Base-by-base conservation (phyloP, 805 yeast species). In the Myxozyma vanderwaltii region DNA sequence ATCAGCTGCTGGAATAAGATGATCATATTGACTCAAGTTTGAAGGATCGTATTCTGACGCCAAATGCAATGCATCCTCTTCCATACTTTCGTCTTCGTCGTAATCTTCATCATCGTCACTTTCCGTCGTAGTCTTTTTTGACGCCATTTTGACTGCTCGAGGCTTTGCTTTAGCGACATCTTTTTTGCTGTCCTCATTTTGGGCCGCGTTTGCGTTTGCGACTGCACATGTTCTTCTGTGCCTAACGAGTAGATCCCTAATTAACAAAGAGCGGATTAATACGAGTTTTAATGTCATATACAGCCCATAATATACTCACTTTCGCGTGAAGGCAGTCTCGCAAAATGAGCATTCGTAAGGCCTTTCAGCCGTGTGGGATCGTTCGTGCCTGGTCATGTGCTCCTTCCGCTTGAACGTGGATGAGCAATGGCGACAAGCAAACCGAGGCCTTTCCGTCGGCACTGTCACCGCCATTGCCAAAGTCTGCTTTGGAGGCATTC, bases 321-420 rank as follows among this genome's bases (percentile, higher is more conserved):
- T 57, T 26, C 61, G 19, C 6, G 61, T 54, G 50, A 88, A 88
- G 0, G 91, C 88, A 71, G 88, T 88, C 3, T 89, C 90, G 74
- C 95, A 88, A 2, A 82, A 78, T 13, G 80, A 76, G 72, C 96
- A 88, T 6, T 82, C 77, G 68, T 82, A 88, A 4, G 94, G 95
- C 54, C 91, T 75, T 69, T 88, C 95, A 69, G 87, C 87, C 0
- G 95, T 88, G 71, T 89, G 96, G 0, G 94, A 88, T 59, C 92
- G 73, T 58, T 85, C 75, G 72, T 89, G 96, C 36, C 61, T 35
- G 31, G 57, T 57, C 56, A 57, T 51, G 39, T 57, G 61, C 49
- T 57, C 61, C 26, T 52, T 52, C 2, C 61, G 61, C 23, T 57
- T 57, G 51, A 57, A 57, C 3, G 56, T 52, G n/a, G 61, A 51